Percentiles rank a stretch among this genome's conserved stretches.
phyloP scores from a whole-genome alignment of 2,329 filamentous ascomycete genomes.

The Neofusicoccum ribis region DNA sequence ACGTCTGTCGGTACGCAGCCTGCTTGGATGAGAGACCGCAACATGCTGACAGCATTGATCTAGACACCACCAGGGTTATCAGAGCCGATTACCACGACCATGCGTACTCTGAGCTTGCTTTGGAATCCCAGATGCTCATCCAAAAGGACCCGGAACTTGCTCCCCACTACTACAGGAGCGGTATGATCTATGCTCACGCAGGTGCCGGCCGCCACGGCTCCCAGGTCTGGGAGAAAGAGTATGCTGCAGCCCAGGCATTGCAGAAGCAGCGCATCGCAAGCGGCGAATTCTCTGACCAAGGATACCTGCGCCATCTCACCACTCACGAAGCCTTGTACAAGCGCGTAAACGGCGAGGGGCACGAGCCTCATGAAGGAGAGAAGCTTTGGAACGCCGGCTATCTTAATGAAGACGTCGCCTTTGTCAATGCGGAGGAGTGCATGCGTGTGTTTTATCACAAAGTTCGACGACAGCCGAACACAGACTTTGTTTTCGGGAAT shows the following conservation, averaged over 20 bases:
- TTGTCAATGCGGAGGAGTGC: slow-evolving; percentile 18
- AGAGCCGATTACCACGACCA: slow-evolving; percentile 68
- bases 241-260: not conserved
- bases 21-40: not conserved
- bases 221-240: slow-evolving; percentile 17
- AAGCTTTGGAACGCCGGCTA: slow-evolving; percentile 19
- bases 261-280: not conserved
- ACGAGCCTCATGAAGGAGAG: not conserved
- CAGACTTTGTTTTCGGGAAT: slow-evolving; percentile 2
- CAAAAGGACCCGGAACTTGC: slow-evolving; percentile 57
- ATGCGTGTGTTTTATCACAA: slow-evolving; percentile 13
- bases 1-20: slow-evolving; percentile 16
- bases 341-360: slow-evolving; percentile 6
- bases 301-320: slow-evolving; percentile 9
- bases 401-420: slow-evolving; percentile 19
- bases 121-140: slow-evolving; percentile 67
- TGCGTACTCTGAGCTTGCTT: slow-evolving; percentile 63
- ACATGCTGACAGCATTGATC: not conserved
- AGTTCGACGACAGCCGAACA: not conserved
- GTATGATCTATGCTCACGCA: slow-evolving; percentile 44
- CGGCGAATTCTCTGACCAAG: not conserved
- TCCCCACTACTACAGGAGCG: slow-evolving; percentile 54
- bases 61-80: slow-evolving; percentile 48
- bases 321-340: slow-evolving; percentile 2
- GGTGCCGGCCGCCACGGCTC: slow-evolving; percentile 4